phyloP scores from a whole-genome alignment of 2,329 filamentous ascomycete species.

The Didymella sp. region DNA sequence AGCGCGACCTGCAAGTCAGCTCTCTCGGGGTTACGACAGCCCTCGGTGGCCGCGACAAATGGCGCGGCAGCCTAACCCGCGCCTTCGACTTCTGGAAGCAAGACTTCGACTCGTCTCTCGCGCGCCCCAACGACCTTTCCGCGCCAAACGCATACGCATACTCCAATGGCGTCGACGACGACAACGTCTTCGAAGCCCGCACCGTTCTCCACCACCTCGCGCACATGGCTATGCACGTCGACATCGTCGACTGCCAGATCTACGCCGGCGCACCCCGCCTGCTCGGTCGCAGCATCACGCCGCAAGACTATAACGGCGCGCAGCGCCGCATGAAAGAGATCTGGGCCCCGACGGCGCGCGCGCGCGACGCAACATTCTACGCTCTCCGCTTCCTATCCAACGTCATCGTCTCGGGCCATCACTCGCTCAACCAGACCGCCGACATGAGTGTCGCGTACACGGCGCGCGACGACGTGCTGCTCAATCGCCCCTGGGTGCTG shows the following conservation, averaged over 20 bases:
- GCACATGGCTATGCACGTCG: constrained; percentile 97
- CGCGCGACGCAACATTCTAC: constrained; percentile 90
- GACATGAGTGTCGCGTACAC: constrained; percentile 64
- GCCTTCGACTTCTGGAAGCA: constrained; percentile 94
- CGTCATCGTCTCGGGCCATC: constrained; percentile 72
- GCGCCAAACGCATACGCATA: constrained; percentile 42
- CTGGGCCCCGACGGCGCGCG: constrained; percentile 89
- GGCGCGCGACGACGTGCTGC: constrained; percentile 83
- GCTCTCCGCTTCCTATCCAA: constrained; percentile 86
- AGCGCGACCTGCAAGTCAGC: constrained; percentile 90
- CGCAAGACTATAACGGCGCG: constrained; percentile 79
- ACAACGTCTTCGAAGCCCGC: constrained; percentile 83
- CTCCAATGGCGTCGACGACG: constrained; percentile 56
- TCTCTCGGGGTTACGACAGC: constrained; percentile 81
- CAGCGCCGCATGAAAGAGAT: constrained; percentile 83
- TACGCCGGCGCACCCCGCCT: constrained; percentile 87
- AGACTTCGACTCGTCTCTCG: constrained; percentile 84
- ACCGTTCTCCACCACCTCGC: constrained; percentile 92
- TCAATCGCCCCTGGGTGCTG: constrained; percentile 93
- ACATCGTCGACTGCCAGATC: constrained; percentile 97
- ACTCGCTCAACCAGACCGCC: constrained; percentile 41
- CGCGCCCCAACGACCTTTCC: constrained; percentile 57
- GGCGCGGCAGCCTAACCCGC: constrained; percentile 82
- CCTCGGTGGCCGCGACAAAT: constrained; percentile 87
- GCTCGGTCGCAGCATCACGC: constrained; percentile 83